Evolutionary conservation across 805 yeast genomes (phyloP), one percentile per base, ranked within the genome.

Genomic region (Myxozyma lipomycoides): DNA sequence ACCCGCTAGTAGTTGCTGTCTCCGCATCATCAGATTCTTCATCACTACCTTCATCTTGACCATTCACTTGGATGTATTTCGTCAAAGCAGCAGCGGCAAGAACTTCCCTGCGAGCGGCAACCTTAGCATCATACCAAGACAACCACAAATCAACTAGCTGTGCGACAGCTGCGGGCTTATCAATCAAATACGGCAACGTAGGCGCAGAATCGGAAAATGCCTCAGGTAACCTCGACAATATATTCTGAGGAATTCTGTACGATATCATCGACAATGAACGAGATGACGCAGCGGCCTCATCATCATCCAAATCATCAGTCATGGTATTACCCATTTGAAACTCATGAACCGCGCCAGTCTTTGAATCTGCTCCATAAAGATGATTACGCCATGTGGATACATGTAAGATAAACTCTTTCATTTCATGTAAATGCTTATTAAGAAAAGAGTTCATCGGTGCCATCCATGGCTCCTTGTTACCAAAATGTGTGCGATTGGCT

Each of bases 381-480:
- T 35, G 15, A 28, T 56, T 39, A 40, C 55, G 49, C 49, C 46
- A 40, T 25, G 45, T 38, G 0, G 95, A 84, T 26, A 90, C 74
- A 51, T 78, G 79, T 62, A 81, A 86, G 59, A 84, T 78, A 68
- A 86, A 91, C 17, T 79, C 80, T n/a, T 73, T 61, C 5, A 89
- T 68, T 58, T 86, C 86, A 0, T 59, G 67, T 46, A 74, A 74
- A 61, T 84, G 82, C 15, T 70, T 72, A 1, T 73, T 71, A 19
- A 91, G 73, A 60, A 91, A 89, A 1, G 62, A 62, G 66, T 93
- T 91, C 79, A 91, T 75, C 30, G 70, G 72, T 18, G 77, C 72
- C 68, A 91, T 71, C 73, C 83, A 87, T 0, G 93, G 88, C 62
- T 91, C 98, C 62, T 90, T 91, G 42, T 82, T 81, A 6, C 86